Conservation (phyloP, 352 stramenopile species). For the Phytopythium boreale region DNA sequence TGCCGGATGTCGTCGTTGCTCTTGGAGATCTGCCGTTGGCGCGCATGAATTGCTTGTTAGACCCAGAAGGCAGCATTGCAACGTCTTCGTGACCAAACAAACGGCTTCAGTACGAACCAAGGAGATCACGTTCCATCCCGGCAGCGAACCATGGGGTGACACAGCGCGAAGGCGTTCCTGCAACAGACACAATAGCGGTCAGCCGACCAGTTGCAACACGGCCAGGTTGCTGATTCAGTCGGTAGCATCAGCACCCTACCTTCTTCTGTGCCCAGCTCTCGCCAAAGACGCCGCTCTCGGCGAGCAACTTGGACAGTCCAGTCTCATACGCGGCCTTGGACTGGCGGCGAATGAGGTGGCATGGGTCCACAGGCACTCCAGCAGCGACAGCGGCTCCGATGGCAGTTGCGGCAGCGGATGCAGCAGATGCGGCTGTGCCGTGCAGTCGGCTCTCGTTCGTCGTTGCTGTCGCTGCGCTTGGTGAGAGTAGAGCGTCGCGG, state of each 20-base stretch:
- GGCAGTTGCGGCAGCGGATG: not conserved
- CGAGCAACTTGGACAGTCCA: slow-evolving; percentile 61
- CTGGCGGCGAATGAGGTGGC: slow-evolving; percentile 42
- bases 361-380: not conserved
- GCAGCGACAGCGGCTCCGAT: not conserved
- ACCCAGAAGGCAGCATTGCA: not conserved
- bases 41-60: not conserved
- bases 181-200: not conserved
- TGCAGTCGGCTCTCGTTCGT: slow-evolving; percentile 15
- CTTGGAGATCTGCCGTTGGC: slow-evolving; percentile 87
- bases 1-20: slow-evolving; percentile 96
- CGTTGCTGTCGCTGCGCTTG: not conserved
- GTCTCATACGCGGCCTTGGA: slow-evolving; percentile 68
- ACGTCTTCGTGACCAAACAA: not conserved
- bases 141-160: slow-evolving; percentile 80
- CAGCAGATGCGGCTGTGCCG: not conserved
- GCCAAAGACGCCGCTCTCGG: slow-evolving; percentile 74
- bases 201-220: not conserved
- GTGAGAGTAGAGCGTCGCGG: not conserved
- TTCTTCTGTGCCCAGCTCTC: slow-evolving; percentile 95
- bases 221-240: not conserved
- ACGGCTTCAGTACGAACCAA: slow-evolving; percentile 35
- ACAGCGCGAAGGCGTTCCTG: slow-evolving; percentile 80
- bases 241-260: slow-evolving; percentile 15
- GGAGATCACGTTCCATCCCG: slow-evolving; percentile 92